Percentiles rank a stretch among this genome's conserved stretches.
Conservation (phyloP, 805 yeast species). For the Wickerhamiella alocasiicola region DNA sequence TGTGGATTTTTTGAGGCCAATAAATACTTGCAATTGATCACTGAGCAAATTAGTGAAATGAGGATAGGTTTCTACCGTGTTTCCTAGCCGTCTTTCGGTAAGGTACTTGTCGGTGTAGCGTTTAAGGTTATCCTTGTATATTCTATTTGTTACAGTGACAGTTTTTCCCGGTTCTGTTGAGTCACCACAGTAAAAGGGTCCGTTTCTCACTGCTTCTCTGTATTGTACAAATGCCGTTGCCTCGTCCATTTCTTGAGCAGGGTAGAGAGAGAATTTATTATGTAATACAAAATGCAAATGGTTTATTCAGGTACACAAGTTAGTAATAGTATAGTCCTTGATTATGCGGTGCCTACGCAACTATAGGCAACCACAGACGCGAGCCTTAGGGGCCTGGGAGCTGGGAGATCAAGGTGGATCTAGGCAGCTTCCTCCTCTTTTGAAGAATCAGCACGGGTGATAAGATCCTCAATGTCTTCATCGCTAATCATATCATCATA, state of each 20-base stretch:
- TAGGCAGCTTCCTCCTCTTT: constrained; percentile 1
- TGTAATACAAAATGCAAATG: not conserved
- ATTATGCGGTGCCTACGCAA: too few species aligned
- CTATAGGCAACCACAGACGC: too few species aligned
- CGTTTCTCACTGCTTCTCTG: constrained; percentile 10
- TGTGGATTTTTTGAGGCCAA: constrained; percentile 44
- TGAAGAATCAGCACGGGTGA: constrained; percentile 13
- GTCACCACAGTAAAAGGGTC: constrained; percentile 21
- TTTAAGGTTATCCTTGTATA: constrained; percentile 50
- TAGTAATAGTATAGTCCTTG: too few species aligned
- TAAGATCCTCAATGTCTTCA: constrained; percentile 26
- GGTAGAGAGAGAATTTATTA: constrained; percentile 4
- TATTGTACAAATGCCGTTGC: constrained; percentile 11
- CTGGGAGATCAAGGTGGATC: too few species aligned
- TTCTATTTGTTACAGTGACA: constrained; percentile 14
- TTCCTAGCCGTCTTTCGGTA: constrained; percentile 55
- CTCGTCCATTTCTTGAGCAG: constrained; percentile 2
- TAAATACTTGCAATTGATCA: constrained; percentile 55
- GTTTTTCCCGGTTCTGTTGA: constrained; percentile 15
- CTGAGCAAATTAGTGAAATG: constrained; percentile 63
- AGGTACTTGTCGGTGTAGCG: constrained; percentile 73
- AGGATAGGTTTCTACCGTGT: constrained; percentile 68
- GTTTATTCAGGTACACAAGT: not conserved
- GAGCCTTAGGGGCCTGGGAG: too few species aligned
- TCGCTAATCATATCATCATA: constrained; percentile 24